These are phyloP conservation scores for Phytopythium kandeliae DNA, from an alignment of 352 stramenopile genomes.

Conservation along the genomic window DNA sequence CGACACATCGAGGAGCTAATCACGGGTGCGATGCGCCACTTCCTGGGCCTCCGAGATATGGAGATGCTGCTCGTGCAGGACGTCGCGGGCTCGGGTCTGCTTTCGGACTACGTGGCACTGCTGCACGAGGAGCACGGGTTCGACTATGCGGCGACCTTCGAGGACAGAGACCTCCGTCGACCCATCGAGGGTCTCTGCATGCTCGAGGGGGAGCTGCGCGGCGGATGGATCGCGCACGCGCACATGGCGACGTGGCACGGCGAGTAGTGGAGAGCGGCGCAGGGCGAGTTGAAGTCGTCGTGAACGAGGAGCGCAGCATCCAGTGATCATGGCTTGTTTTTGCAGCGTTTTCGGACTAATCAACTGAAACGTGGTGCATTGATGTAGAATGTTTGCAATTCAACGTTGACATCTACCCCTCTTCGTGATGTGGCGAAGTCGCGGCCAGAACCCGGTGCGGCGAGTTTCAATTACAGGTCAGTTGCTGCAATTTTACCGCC, in stretches of 20 bases:
- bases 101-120: slow-evolving; percentile 14
- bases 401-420: too few species aligned
- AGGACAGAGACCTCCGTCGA: neutral
- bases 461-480: too few species aligned
- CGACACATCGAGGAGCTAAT: slow-evolving; percentile 8
- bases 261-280: too few species aligned
- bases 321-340: too few species aligned
- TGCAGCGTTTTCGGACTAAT: too few species aligned
- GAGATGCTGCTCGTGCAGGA: slow-evolving; percentile 10
- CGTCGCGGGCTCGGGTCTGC: slow-evolving; percentile 10
- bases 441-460: too few species aligned
- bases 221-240: neutral
- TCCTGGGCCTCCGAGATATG: slow-evolving; percentile 13
- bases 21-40: slow-evolving; percentile 5
- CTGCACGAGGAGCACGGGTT: slow-evolving; percentile 8
- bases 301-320: too few species aligned
- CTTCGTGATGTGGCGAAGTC: too few species aligned
- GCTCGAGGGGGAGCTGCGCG: slow-evolving; percentile 1
- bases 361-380: too few species aligned
- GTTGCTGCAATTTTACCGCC: too few species aligned
- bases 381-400: too few species aligned
- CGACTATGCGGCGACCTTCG: slow-evolving; percentile 6
- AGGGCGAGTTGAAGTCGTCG: too few species aligned
- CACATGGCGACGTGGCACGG: slow-evolving; percentile 3
- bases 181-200: slow-evolving; percentile 1